These are phyloP conservation scores for Skeletonema potamos DNA, from an alignment of 108 stramenopile species.

Conservation along the genomic window DNA sequence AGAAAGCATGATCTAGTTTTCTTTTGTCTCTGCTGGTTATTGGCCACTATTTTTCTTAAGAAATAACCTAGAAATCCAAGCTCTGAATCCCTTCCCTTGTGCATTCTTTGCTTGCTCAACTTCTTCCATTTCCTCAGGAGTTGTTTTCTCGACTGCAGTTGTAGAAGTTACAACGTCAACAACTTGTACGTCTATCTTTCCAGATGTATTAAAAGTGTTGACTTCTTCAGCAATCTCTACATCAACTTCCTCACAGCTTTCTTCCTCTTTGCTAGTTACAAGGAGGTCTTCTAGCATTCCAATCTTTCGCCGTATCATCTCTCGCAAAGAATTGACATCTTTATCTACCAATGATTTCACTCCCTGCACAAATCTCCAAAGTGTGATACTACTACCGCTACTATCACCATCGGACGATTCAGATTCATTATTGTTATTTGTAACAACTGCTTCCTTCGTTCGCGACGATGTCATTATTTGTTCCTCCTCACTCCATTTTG, in stretches of 20 bases:
- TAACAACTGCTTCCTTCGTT: neutral
- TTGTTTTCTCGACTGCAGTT: neutral
- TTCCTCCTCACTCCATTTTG: slow-evolving; percentile 17
- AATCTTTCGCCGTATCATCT: neutral
- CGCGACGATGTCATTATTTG: neutral
- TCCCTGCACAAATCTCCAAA: neutral
- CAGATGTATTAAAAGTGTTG: neutral
- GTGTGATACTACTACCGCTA: neutral
- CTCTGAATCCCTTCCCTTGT: neutral
- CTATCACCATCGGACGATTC: neutral
- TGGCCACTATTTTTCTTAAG: neutral
- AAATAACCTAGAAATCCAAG: neutral
- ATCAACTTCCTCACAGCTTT: neutral
- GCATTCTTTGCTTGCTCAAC: neutral
- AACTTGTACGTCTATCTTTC: neutral
- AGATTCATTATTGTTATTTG: neutral
- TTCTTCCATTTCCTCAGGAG: neutral
- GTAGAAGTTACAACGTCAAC: neutral
- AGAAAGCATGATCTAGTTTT: no score
- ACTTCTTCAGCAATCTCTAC: neutral
- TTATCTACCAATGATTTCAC: neutral
- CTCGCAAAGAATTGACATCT: neutral
- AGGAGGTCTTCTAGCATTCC: neutral
- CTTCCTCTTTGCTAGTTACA: neutral
- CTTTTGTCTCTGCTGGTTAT: neutral